Base-by-base conservation (phyloP, 2,329 filamentous ascomycete species). In the Lasiodiplodia gonubiensis region DNA sequence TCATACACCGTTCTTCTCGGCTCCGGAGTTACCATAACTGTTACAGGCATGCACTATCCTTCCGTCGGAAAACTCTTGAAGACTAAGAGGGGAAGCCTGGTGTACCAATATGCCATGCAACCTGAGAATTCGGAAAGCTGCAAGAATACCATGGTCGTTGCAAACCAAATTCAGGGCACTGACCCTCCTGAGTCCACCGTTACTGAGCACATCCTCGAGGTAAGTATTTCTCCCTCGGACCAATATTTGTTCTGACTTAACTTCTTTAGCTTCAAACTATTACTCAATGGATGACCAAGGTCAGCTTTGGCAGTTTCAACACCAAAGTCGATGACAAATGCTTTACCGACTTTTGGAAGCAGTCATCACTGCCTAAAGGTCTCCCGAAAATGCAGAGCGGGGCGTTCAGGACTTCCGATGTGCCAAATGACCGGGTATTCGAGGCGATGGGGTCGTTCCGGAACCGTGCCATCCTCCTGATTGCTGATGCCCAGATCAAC, bases 271-370 rank as follows among this genome's bases (percentile, higher is more conserved):
- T 42, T 1, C 39, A 42, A n/a, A 42, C 16, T 1, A 42, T 42
- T 18, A n/a, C 39, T 10, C 0, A 18, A 8, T 42, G 39, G 39
- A n/a, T 42, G 18, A n/a, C 1, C 6, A 7, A 8, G 6, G 14
- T 42, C 4, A 18, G 14, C 4, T 5, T 2, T 6, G 37, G 37
- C 3, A 2, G 5, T 1, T 5, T 39, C 4, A 6, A 18, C 3
- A 16, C 16, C 6, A 14, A 14, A n/a, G 37, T 42, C 37, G 14
- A 42, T 1, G 39, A 42, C 8, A 18, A 16, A 8, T 42, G 39
- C 6, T 42, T 42, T n/a, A 0, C 0, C 0, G 39, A 42, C 39
- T 42, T n/a, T 1, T 42, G 39, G 39, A 4, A 0, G 5, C 2
- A 42, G 39, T 3, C 18, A 2, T 42, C 39, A 7, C 3, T 42